These are phyloP conservation scores for Aspergillus japonicus DNA, from an alignment of 2,329 filamentous ascomycete genomes.

Conservation along the genomic window DNA sequence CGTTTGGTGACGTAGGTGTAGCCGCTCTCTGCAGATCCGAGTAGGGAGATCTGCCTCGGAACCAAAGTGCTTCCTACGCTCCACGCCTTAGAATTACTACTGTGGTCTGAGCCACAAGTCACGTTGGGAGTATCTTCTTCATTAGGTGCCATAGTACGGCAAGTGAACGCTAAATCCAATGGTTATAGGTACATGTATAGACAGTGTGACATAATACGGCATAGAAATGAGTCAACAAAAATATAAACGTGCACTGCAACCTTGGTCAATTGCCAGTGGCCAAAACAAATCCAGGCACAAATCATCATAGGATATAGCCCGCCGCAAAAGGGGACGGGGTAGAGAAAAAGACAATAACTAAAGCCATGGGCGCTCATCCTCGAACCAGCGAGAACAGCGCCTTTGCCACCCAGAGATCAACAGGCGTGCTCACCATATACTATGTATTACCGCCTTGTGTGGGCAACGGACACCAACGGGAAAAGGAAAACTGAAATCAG, in stretches of 20 bases:
- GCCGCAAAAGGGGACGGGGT: constrained; percentile 14
- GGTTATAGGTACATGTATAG: constrained; percentile 15
- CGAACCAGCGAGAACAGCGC: constrained; percentile 21
- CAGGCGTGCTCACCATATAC: constrained; percentile 10
- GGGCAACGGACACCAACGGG: not conserved
- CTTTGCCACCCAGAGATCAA: constrained; percentile 8
- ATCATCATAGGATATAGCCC: constrained; percentile 23
- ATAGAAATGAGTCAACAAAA: constrained; percentile 3
- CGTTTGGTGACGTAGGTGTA: not conserved
- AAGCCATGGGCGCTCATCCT: constrained; percentile 12
- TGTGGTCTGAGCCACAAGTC: not conserved
- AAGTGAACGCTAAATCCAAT: constrained; percentile 15
- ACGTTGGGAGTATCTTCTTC: constrained; percentile 4
- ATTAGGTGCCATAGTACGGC: constrained; percentile 12
- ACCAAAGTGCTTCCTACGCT: no score
- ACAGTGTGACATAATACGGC: constrained; percentile 8
- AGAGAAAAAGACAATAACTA: constrained; percentile 1
- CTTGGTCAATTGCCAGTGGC: constrained; percentile 8
- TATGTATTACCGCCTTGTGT: constrained; percentile 11
- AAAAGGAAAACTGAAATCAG: constrained; percentile 3
- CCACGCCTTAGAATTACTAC: no score
- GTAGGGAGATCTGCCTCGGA: not conserved
- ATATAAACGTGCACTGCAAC: constrained; percentile 1
- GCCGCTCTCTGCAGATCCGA: not conserved
- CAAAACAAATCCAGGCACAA: constrained; percentile 13